Base-by-base conservation (phyloP, 225 moss, liverwort and hornwort species). In the Sphagnum tenellum region DNA sequence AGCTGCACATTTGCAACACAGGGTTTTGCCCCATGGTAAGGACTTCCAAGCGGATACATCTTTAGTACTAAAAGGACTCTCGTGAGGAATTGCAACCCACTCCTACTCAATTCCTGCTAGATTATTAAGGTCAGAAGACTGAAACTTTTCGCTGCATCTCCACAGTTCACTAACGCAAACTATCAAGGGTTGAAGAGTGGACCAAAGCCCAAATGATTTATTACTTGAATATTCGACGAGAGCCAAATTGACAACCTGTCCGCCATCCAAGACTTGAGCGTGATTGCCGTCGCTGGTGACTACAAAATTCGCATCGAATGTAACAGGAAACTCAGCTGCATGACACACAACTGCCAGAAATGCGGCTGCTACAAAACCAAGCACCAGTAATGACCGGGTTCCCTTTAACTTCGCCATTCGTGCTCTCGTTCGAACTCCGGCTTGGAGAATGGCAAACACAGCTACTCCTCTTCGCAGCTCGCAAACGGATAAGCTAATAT, bases 171-270 rank as follows among this genome's bases (percentile, higher is more conserved):
- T 29, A 29, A 29, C 29, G 29, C 1, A 29, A 29, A 29, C 29
- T 29, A 29, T 29, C 29, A 29, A 29, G 44, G 14, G 49, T 12
- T 51, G 14, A 64, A 6, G n/a, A 10, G 45, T 13, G 5, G 9
- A 12, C 52, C 51, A 64, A 64, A 4, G 29, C 29, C 29, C 29
- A 29, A 29, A 29, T 29, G 29, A 5, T 10, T 12, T 49, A 69
- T 67, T 56, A 82, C 82, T 76, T 82, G 82, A 82, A 53, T 11
- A 0, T 60, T 74, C n/a, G 69, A 78, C 82, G 59, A 82, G 73
- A 59, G 76, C 48, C 44, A 82, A 79, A 60, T 82, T 76, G 68
- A 82, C 82, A 44, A 71, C 69, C 66, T 44, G 76, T 50, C 82
- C 82, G 44, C 76, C 82, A 67, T 74, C 61, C 56, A 76, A 8